Conservation (phyloP, 495 filamentous ascomycete genomes). For the Darksidea phi region DNA sequence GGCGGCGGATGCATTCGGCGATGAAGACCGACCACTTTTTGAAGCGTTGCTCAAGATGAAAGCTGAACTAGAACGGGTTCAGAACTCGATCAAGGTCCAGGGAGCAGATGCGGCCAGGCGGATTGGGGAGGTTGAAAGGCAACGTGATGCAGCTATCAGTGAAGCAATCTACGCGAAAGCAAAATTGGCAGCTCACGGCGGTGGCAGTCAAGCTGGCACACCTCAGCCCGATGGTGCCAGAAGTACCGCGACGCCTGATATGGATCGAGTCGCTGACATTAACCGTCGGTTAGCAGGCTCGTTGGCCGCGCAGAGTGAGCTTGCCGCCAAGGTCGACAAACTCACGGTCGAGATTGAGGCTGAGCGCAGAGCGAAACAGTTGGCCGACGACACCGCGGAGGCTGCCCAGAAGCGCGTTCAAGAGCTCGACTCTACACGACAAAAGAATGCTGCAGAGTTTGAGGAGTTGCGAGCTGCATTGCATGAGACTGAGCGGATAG, state of each 20-base stretch:
- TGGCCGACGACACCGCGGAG: conserved; percentile 84
- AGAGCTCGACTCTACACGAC: conserved; percentile 77
- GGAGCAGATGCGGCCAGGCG: conserved; percentile 77
- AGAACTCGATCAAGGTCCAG: conserved; percentile 82
- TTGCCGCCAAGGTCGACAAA: conserved; percentile 67
- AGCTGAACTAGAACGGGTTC: conserved; percentile 77
- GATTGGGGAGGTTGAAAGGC: conserved; percentile 89
- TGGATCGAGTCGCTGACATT: conserved; percentile 72
- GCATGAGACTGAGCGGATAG: conserved; percentile 68
- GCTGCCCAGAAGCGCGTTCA: conserved; percentile 78
- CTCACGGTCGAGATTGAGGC: conserved; percentile 69
- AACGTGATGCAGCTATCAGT: conserved; percentile 84
- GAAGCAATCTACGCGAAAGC: conserved; percentile 95
- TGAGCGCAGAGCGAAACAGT: conserved; percentile 72
- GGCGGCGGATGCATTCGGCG: conserved; percentile 71
- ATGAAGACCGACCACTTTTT: conserved; percentile 87
- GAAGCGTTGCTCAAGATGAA: conserved; percentile 92
- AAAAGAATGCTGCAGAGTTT: conserved; percentile 74
- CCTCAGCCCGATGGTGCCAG: conserved; percentile 63
- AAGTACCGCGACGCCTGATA: conserved; percentile 54
- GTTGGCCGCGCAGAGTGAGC: conserved; percentile 71
- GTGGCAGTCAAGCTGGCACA: conserved; percentile 63
- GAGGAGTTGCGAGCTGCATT: conserved; percentile 83
- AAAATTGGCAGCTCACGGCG: conserved; percentile 78
- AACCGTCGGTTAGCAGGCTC: conserved; percentile 77